Conservation (phyloP, 1,284 basidiomycete species). For the Ustilago loliicola region DNA sequence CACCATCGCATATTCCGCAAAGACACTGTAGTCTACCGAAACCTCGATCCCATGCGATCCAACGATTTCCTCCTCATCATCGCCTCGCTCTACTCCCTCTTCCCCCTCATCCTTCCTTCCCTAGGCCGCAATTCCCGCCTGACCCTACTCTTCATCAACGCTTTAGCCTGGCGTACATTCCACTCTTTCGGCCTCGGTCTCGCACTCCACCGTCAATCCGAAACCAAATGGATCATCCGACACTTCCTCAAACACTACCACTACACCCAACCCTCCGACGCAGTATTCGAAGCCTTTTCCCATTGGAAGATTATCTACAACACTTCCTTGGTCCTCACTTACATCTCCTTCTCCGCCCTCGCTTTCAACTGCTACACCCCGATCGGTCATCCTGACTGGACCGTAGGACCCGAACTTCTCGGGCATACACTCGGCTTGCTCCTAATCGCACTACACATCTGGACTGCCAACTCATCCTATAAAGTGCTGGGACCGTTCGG, state of each 20-base stretch:
- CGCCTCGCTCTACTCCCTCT: conserved; percentile 75
- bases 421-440: conserved; percentile 76
- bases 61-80: conserved; percentile 79
- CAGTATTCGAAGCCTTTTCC: conserved; percentile 86
- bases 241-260: conserved; percentile 87
- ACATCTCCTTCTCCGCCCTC: conserved; percentile 71
- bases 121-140: conserved; percentile 71
- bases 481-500: conserved; percentile 83
- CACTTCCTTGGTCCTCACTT: conserved; percentile 92
- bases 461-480: conserved; percentile 90
- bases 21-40: conserved; percentile 84
- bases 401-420: conserved; percentile 87
- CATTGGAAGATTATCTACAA: conserved; percentile 97
- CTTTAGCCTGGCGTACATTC: conserved; percentile 86
- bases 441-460: conserved; percentile 87
- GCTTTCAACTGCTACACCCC: conserved; percentile 64
- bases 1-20: conserved; percentile 90
- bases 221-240: conserved; percentile 88
- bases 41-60: conserved; percentile 85
- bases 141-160: conserved; percentile 82
- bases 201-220: conserved; percentile 85
- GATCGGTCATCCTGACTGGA: conserved; percentile 76
- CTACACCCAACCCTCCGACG: conserved; percentile 56
- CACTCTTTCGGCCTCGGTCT: conserved; percentile 90
- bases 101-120: conserved; percentile 68